Evolutionary conservation across 306 rosid genomes (phyloP), one percentile per base, ranked within the genome.

Genomic region (Fagus crenata): DNA sequence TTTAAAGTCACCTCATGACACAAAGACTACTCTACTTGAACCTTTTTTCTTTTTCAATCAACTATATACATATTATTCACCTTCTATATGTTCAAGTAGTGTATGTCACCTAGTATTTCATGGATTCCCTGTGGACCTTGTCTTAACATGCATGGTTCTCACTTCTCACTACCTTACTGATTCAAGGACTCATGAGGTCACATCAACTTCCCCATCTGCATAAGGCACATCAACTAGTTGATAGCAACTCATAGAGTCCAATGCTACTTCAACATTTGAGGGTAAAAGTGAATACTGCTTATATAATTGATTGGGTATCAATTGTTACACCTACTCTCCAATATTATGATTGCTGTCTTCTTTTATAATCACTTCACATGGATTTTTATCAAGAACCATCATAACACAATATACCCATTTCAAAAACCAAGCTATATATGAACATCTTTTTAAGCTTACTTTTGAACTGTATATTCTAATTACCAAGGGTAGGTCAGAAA

Each of bases 21-120:
- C 53, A 79, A 80, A 75, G 71, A 79, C 70, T 76, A 70, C 74
- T 54, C 77, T 86, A 67, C 31, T 8, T 18, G 6, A 39, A 32
- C 39, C 60, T 64, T 78, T 17, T 53, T 65, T 74, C 11, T 61
- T 74, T 74, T 49, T 58, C 71, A 68, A 18, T 22, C 86, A 69
- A 3, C 81, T 78, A 67, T 72, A 74, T 78, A 81, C 72, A 71
- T 2, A 11, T 9, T 32, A 77, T 84, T 43, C 64, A 80, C 67
- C 80, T 76, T 73, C 58, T 42, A 56, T 61, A 41, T 15, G 39
- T 31, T 65, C 15, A 36, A 18, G 6, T 85, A 81, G 75, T 79
- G 72, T 42, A 60, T 79, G 85, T 86, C 84, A 80, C 85, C 77
- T 85, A 61, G 86, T 83, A 83, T 81, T 85, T 81, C 65, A 81